Base-by-base conservation (phyloP, 2,329 filamentous ascomycete species). In the Aspergillus calidoustus region DNA sequence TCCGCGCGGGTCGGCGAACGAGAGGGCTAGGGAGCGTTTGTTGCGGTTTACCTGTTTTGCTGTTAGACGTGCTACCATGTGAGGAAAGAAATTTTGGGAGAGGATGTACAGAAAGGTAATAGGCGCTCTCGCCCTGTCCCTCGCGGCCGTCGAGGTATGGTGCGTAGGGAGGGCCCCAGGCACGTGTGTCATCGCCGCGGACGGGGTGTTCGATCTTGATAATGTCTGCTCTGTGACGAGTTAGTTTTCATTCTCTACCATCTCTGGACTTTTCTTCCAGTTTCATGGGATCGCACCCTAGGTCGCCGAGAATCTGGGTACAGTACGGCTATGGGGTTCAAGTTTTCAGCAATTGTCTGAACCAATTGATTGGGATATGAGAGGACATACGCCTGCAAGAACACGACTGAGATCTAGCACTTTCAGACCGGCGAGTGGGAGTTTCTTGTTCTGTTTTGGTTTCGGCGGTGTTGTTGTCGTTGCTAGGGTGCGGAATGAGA, bases 131-230 rank as follows among this genome's bases (percentile, higher is more conserved):
- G 31, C 95, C 95, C 0, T 91, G 89, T 0, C 92, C 75, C 44
- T 77, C 87, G 75, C 68, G 81, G 3, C 82, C 86, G 31, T 86
- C 75, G 64, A 84, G 86, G 75, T 96, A 96, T 54, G 86, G 82
- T 8, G 95, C 95, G 76, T 95, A 99, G 1, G 95, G 95, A 25
- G 95, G 95, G 0, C 95, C 95, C 95, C 95, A 99, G 53, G 93
- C 93, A 71, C 95, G 84, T 7, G 95, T 99, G 74, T 99, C 95
- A 75, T 99, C 95, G 41, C 92, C 95, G 60, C 92, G 86, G 4
- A 87, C 87, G 3, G 95, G 95, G 77, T 99, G 95, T 78, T 99
- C 95, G 64, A 99, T 87, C 79, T 99, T 99, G 80, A 99, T 97
- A 30, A 99, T 89, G 76, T 99, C 94, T 67, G 95, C 95, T 66